Conservation (phyloP, 1,284 basidiomycete species). For the Puccinia coronata region DNA sequence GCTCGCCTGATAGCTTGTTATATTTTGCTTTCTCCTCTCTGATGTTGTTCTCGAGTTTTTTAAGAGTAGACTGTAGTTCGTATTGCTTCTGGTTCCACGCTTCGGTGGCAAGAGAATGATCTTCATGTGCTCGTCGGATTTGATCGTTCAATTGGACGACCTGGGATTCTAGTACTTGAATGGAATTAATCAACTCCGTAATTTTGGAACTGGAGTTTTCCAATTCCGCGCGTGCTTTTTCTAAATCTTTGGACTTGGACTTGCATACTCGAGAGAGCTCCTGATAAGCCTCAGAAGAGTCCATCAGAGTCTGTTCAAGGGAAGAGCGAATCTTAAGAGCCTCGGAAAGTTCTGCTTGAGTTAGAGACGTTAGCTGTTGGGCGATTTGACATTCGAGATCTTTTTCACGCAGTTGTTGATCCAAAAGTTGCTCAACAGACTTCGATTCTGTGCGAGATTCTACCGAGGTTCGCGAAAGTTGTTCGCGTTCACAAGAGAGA, state of each 20-base stretch:
- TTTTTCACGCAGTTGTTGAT: neutral
- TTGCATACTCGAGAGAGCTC: neutral
- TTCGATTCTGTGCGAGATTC: neutral
- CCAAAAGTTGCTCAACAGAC: neutral
- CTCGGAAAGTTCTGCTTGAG: neutral
- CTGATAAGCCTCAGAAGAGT: neutral
- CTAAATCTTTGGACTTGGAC: neutral
- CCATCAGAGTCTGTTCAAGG: slow-evolving; percentile 8
- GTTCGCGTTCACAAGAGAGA: neutral
- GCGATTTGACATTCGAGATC: slow-evolving; percentile 14
- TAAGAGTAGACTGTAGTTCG: neutral
- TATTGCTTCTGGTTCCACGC: slow-evolving; percentile 24
- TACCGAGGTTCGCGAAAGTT: neutral
- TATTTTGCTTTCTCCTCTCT: slow-evolving; percentile 29
- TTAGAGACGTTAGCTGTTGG: neutral
- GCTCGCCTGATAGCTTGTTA: neutral
- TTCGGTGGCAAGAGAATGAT: slow-evolving; percentile 5
- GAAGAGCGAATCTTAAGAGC: neutral
- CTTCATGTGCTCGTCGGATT: neutral
- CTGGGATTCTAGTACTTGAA: neutral
- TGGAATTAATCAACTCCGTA: slow-evolving; percentile 4
- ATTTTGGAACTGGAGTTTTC: neutral
- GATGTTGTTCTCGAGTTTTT: slow-evolving; percentile 22
- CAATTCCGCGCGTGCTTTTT: neutral
- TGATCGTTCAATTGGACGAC: neutral